Conservation (phyloP, 1,284 basidiomycete species). For the Rhodotorula sp. region DNA sequence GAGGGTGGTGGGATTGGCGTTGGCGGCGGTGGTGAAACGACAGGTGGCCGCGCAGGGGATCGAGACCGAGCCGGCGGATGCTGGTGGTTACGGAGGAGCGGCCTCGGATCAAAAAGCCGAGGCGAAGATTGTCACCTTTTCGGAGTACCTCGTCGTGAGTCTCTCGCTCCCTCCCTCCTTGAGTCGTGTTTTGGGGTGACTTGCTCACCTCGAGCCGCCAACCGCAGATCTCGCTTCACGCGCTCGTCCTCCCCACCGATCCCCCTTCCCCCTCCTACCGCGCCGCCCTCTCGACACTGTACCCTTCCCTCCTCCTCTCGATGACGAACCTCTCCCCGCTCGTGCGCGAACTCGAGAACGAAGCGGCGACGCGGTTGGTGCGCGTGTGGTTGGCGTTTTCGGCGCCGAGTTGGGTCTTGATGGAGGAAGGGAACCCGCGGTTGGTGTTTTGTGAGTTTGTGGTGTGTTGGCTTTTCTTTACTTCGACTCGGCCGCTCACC, state of each 20-base stretch:
- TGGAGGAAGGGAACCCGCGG: constrained; percentile 90
- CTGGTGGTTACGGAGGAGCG: too few species aligned
- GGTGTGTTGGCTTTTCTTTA: background rate
- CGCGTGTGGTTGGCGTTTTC: constrained; percentile 88
- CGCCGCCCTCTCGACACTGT: constrained; percentile 56
- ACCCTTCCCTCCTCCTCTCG: constrained; percentile 74
- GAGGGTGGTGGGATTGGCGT: background rate
- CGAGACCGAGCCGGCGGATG: background rate
- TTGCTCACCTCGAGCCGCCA: constrained; percentile 27
- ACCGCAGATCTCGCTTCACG: constrained; percentile 63
- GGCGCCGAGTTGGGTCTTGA: constrained; percentile 80
- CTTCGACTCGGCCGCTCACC: background rate
- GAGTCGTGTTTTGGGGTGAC: background rate
- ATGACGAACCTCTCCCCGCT: constrained; percentile 76
- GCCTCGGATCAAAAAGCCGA: background rate
- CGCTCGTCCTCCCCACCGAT: constrained; percentile 68
- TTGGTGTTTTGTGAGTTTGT: constrained; percentile 79
- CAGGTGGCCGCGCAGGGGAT: constrained; percentile 67
- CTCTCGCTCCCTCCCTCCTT: background rate
- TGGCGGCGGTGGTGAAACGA: constrained; percentile 54
- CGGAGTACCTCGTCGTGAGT: constrained; percentile 77
- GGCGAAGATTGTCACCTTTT: constrained; percentile 58
- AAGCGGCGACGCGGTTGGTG: constrained; percentile 75
- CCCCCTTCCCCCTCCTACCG: background rate
- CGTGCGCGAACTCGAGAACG: constrained; percentile 41